phyloP scores from a whole-genome alignment of 257 asterid species.

The Salvia miltiorrhiza region DNA sequence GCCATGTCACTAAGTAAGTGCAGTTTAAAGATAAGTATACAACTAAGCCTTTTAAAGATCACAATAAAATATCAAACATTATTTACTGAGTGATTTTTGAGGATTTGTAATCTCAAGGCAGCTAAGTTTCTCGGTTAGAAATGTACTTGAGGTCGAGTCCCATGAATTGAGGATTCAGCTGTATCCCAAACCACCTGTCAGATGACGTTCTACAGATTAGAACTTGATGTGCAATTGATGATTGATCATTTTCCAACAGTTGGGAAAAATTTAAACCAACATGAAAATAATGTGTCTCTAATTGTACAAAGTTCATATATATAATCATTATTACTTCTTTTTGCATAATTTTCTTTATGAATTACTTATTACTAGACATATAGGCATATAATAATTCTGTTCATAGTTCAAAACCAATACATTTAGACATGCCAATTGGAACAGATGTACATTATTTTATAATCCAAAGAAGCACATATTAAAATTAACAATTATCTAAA shows the following conservation, averaged over 20 bases:
- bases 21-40: neutral
- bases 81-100: neutral
- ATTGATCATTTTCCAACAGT: neutral
- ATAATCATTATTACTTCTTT: neutral
- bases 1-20: slow-evolving; percentile 1
- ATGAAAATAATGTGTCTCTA: neutral
- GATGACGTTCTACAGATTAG: slow-evolving; percentile 21
- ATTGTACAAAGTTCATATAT: neutral
- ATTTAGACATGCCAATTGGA: slow-evolving; percentile 5
- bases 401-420: slow-evolving; percentile 5
- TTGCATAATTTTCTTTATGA: neutral
- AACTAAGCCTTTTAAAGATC: slow-evolving; percentile 1
- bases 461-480: neutral
- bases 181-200: slow-evolving; percentile 96
- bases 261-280: slow-evolving; percentile 3
- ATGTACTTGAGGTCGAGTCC: slow-evolving; percentile 97
- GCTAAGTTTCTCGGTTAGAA: slow-evolving; percentile 15
- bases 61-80: slow-evolving; percentile 5
- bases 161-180: slow-evolving; percentile 85
- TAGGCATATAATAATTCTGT: slow-evolving; percentile 8
- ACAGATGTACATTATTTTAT: neutral
- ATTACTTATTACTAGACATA: neutral
- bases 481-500: slow-evolving; percentile 12
- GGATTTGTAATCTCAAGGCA: slow-evolving; percentile 9
- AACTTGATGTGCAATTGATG: slow-evolving; percentile 21